These are phyloP conservation scores for Tardiomyces digboiensis DNA, from an alignment of 1,139 yeast genomes.

Conservation along the genomic window DNA sequence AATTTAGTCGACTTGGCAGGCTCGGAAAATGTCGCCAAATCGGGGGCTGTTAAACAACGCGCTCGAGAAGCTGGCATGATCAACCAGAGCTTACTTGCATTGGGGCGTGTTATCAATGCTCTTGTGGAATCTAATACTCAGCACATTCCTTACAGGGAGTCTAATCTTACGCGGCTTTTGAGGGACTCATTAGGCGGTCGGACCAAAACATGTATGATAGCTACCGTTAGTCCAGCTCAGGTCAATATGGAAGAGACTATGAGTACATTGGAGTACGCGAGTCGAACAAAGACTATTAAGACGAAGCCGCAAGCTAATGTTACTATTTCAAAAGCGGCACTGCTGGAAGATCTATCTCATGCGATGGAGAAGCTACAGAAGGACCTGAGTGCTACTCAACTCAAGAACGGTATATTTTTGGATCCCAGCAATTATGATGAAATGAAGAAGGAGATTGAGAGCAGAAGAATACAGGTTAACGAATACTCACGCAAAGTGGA, in stretches of 20 bases:
- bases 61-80: conserved; percentile 78
- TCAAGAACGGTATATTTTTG: not conserved
- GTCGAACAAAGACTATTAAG: conserved; percentile 63
- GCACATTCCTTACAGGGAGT: conserved; percentile 81
- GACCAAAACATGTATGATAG: conserved; percentile 71
- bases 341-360: not conserved
- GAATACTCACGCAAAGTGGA: not conserved
- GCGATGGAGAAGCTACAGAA: not conserved
- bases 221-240: conserved; percentile 75
- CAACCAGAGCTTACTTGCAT: conserved; percentile 70
- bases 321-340: not conserved
- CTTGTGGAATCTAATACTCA: conserved; percentile 44
- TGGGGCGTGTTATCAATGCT: conserved; percentile 78
- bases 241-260: conserved; percentile 68
- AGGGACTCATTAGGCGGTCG: conserved; percentile 82
- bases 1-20: conserved; percentile 89
- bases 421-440: not conserved
- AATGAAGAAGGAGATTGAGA: not conserved
- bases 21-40: conserved; percentile 67
- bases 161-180: conserved; percentile 66
- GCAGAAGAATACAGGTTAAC: not conserved
- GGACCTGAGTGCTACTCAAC: not conserved
- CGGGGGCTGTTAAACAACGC: conserved; percentile 70
- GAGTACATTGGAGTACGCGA: conserved; percentile 80
- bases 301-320: conserved; percentile 52